Base-by-base conservation (phyloP, 2,329 filamentous ascomycete genomes). In the Monilinia vaccinii-corymbosi region DNA sequence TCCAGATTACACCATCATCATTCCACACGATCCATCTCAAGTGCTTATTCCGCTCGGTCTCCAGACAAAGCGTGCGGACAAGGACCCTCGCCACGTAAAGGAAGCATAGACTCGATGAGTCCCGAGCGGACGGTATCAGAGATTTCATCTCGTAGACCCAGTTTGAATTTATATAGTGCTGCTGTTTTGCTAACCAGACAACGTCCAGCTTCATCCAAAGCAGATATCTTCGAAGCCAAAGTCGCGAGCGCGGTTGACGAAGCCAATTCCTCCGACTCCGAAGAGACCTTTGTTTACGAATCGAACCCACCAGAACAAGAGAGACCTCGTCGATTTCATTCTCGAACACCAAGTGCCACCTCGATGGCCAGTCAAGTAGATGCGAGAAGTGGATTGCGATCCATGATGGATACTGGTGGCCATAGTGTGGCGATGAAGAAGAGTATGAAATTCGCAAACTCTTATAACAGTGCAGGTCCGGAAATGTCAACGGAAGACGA, bases 281-380 rank as follows among this genome's bases (percentile, higher is more conserved):
- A 97, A 70, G 94, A 97, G 74, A 97, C 94, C 0, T 99, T 97
- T 73, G 94, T 99, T 18, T 99, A 99, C 75, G 94, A 99, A 74
- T 97, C 94, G 31, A 99, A 99, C 70, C 94, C 93, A 11, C 89
- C 90, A 56, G 85, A 88, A 65, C 74, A 71, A 53, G 78, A 76
- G 52, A 83, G 86, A 58, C 78, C 84, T 45, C 82, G 82, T n/a
- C 82, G 84, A 64, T 83, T 91, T 63, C 93, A 97, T 75, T 97
- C 93, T 23, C 85, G 94, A 64, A 99, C 94, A 1, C 94, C 94
- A 8, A 97, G 92, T 73, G 89, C 91, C 47, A 95, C 93, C 4
- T 97, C 93, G 7, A 85, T 87, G 81, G 80, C 74, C 23, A 91
- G 87, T 73, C 84, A 89, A 68, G 78, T 82, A 14, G 87, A 91